These are phyloP conservation scores for Amanita pseudoporphyria DNA, from an alignment of 768 basidiomycete genomes.

Conservation along the genomic window DNA sequence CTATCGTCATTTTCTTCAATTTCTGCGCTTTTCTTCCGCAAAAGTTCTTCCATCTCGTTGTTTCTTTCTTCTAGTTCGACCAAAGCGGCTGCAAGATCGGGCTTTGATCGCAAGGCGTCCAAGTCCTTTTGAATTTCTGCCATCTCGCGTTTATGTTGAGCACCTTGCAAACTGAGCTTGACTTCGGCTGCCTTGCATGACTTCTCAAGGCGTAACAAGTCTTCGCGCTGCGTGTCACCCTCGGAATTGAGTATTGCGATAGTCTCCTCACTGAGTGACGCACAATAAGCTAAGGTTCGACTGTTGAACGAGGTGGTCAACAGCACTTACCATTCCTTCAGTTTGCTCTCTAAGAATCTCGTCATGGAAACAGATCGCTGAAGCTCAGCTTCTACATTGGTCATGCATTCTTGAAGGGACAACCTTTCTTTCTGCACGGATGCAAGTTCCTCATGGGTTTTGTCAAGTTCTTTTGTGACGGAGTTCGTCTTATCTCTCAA, in stretches of 20 bases:
- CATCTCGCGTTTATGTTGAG: slow-evolving; percentile 60
- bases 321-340: slow-evolving; percentile 43
- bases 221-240: slow-evolving; percentile 30
- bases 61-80: slow-evolving; percentile 60
- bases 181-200: slow-evolving; percentile 53
- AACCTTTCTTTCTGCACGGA: slow-evolving; percentile 40
- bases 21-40: slow-evolving; percentile 61
- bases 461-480: slow-evolving; percentile 31
- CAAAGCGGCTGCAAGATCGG: slow-evolving; percentile 45
- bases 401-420: slow-evolving; percentile 43
- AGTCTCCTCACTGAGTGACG: slow-evolving; percentile 34
- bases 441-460: slow-evolving; percentile 25
- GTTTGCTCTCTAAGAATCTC: slow-evolving; percentile 53
- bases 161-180: slow-evolving; percentile 50
- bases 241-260: slow-evolving; percentile 29
- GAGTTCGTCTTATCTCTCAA: slow-evolving; percentile 26
- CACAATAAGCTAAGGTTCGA: not conserved
- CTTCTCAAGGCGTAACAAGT: slow-evolving; percentile 46
- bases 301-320: slow-evolving; percentile 2
- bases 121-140: slow-evolving; percentile 51
- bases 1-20: slow-evolving; percentile 83
- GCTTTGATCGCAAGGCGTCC: slow-evolving; percentile 37
- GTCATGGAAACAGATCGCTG: slow-evolving; percentile 54
- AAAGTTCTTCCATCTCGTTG: slow-evolving; percentile 65
- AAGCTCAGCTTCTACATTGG: slow-evolving; percentile 51